These are phyloP conservation scores for Tulasnella sp. DNA, from an alignment of 768 basidiomycete species.

Conservation along the genomic window DNA sequence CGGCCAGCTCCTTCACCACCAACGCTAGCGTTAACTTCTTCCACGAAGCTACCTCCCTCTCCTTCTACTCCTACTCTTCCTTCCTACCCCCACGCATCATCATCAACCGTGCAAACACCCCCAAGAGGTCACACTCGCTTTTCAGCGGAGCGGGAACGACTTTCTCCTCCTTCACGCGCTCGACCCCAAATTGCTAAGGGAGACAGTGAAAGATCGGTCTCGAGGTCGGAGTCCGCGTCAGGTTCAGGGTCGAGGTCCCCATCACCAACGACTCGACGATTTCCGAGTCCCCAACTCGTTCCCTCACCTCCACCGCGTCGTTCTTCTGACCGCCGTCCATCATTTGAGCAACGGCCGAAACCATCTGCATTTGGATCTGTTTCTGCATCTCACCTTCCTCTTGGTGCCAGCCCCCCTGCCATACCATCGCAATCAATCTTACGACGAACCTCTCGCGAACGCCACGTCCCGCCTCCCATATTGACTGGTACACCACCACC, in stretches of 20 bases:
- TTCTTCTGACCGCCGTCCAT: slow-evolving; percentile 1
- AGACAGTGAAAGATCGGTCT: slow-evolving; percentile 5
- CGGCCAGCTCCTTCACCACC: slow-evolving; percentile 6
- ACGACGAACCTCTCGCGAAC: neutral
- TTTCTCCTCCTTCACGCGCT: slow-evolving; percentile 1
- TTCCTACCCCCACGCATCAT: neutral
- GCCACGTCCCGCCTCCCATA: slow-evolving; percentile 7
- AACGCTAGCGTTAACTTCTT: neutral
- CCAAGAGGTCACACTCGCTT: neutral
- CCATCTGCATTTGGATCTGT: neutral
- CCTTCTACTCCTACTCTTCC: slow-evolving; percentile 21
- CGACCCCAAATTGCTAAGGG: neutral
- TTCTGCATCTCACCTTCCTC: slow-evolving; percentile 17
- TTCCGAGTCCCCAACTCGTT: no score
- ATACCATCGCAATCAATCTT: neutral
- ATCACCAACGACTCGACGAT: slow-evolving; percentile 6
- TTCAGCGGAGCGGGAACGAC: neutral
- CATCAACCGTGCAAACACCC: neutral
- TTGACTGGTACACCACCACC: neutral
- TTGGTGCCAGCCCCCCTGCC: neutral
- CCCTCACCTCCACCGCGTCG: neutral
- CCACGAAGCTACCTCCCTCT: slow-evolving; percentile 9
- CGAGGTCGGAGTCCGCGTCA: slow-evolving; percentile 3
- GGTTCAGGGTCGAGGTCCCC: slow-evolving; percentile 6
- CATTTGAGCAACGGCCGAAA: slow-evolving; percentile 9